Evolutionary conservation across 495 filamentous ascomycete species (phyloP).

Genomic region (Tuber microsphaerosporum): DNA sequence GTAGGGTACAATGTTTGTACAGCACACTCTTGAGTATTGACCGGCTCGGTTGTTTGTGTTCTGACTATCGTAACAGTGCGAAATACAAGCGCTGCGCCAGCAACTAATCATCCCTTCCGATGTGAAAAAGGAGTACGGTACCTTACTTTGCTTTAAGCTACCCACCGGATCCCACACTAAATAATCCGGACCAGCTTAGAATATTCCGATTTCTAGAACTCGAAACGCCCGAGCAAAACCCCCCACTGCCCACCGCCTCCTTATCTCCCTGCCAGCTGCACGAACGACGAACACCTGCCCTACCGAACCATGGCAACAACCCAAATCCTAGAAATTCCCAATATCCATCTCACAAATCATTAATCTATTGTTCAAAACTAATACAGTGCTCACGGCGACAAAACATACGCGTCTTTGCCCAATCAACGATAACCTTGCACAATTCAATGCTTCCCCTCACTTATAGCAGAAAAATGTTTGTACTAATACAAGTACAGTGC

Average conservation of each 20-base stretch:
- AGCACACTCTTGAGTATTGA: too few relatives aligned
- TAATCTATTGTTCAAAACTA: neutral
- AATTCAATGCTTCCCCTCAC: neutral
- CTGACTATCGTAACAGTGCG: too few relatives aligned
- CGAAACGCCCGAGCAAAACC: too few relatives aligned
- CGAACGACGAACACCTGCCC: neutral
- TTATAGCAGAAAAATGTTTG: neutral
- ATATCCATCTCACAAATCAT: neutral
- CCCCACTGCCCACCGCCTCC: neutral
- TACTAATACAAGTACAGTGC: neutral
- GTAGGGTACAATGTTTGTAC: too few relatives aligned
- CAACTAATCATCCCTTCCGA: too few relatives aligned
- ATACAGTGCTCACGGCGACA: neutral
- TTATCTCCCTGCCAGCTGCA: neutral
- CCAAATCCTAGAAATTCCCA: neutral
- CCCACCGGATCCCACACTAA: neutral
- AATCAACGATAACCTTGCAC: neutral
- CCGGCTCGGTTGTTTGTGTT: too few relatives aligned
- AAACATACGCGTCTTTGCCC: neutral
- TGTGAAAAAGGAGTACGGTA: too few relatives aligned
- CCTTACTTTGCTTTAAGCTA: neutral
- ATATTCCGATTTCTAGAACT: neutral
- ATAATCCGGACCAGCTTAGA: neutral
- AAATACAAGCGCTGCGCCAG: too few relatives aligned
- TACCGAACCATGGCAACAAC: neutral